These are phyloP conservation scores for Yamadazyma ubonensis DNA, from an alignment of 805 yeast species.

Conservation along the genomic window DNA sequence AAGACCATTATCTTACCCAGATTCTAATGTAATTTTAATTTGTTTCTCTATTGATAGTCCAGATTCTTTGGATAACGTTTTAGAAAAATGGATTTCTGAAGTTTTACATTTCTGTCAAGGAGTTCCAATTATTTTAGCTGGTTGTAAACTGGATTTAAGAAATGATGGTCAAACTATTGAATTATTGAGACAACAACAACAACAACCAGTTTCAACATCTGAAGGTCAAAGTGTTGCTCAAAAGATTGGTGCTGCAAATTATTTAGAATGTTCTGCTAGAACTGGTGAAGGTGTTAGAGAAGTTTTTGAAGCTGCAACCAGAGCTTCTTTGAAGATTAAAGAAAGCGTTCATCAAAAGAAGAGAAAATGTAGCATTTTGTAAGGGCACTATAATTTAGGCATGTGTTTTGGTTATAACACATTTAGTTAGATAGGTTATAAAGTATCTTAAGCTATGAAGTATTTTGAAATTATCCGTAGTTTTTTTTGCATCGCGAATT, in stretches of 20 bases:
- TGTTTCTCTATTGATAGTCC: conserved; percentile 91
- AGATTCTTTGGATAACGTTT: conserved; percentile 89
- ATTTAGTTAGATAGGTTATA: not conserved
- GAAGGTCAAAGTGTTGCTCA: conserved; percentile 88
- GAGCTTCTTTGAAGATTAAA: conserved; percentile 79
- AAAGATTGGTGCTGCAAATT: conserved; percentile 82
- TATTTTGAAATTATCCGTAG: not conserved
- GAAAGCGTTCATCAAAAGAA: conserved; percentile 60
- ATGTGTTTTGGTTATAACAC: too few species aligned
- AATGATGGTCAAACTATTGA: conserved; percentile 77
- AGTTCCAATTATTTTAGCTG: conserved; percentile 88
- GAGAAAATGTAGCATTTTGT: conserved; percentile 66
- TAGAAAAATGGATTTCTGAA: conserved; percentile 94
- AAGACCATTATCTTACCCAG: conserved; percentile 89
- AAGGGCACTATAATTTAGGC: too few species aligned
- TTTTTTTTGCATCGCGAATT: conserved; percentile 1
- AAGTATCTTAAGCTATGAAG: not conserved
- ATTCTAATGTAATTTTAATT: conserved; percentile 85
- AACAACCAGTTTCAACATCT: conserved; percentile 74
- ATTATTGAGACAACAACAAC: conserved; percentile 68
- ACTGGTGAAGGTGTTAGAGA: conserved; percentile 90
- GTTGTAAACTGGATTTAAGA: conserved; percentile 88
- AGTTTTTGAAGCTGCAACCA: conserved; percentile 88
- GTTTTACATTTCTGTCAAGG: conserved; percentile 92
- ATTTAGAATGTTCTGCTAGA: conserved; percentile 91